Conservation (phyloP, 177 flowering plant species). For the Vitis hybrid region DNA sequence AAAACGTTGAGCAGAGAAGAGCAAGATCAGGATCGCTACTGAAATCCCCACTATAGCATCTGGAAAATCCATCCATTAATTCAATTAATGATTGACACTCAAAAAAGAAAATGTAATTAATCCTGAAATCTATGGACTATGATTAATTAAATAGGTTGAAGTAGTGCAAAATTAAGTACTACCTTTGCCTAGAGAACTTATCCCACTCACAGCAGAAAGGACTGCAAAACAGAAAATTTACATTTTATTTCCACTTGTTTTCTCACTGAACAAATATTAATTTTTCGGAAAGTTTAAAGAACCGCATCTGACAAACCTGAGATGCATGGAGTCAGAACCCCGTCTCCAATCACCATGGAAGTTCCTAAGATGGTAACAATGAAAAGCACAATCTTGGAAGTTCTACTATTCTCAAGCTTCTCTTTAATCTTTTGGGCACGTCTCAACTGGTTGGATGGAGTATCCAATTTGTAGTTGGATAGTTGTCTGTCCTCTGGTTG, state of each 20-base stretch:
- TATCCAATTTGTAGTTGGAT: conserved; percentile 51
- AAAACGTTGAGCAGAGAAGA: conserved; percentile 52
- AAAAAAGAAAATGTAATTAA: neutral
- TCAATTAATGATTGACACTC: neutral
- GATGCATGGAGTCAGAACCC: conserved; percentile 57
- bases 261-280: neutral
- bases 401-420: conserved; percentile 37
- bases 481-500: conserved; percentile 60
- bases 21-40: conserved; percentile 43
- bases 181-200: conserved; percentile 43
- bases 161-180: neutral
- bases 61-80: conserved; percentile 14
- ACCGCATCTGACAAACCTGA: conserved; percentile 30
- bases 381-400: conserved; percentile 24
- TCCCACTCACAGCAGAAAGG: conserved; percentile 64
- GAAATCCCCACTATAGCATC: conserved; percentile 53
- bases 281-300: neutral
- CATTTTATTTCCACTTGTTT: neutral
- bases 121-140: too few species aligned
- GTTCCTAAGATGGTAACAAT: conserved; percentile 47
- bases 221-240: conserved; percentile 35
- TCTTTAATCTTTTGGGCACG: conserved; percentile 36
- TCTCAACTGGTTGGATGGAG: conserved; percentile 34
- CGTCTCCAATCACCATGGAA: conserved; percentile 70
- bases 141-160: too few species aligned